Percentiles rank a stretch among this genome's conserved stretches.
These are phyloP conservation scores for Amanita rubescens DNA, from an alignment of 768 basidiomycete species.

Conservation along the genomic window DNA sequence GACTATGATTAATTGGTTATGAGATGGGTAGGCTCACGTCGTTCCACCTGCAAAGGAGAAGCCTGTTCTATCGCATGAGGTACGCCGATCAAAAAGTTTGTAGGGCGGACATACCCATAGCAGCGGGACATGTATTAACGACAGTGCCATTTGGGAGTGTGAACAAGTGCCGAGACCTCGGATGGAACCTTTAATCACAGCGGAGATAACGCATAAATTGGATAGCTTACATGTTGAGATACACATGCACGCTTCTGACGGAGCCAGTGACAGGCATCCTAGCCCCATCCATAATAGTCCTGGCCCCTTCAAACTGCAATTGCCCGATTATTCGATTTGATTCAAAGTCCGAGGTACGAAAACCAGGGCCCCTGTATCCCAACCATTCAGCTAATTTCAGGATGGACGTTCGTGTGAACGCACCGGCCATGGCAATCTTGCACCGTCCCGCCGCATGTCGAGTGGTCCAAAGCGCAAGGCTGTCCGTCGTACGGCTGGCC, in stretches of 20 bases:
- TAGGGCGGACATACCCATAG: conserved; percentile 45
- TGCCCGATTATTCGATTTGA: conserved; percentile 69
- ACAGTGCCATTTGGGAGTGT: conserved; percentile 56
- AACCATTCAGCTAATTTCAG: background rate
- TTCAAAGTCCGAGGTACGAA: conserved; percentile 66
- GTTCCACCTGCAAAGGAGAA: conserved; percentile 76
- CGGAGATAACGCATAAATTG: background rate
- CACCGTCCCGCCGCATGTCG: conserved; percentile 66
- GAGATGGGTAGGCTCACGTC: conserved; percentile 38
- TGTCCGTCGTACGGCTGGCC: conserved; percentile 61
- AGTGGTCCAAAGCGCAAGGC: conserved; percentile 61
- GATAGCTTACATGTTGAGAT: conserved; percentile 55
- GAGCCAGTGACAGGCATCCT: conserved; percentile 46
- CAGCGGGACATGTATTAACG: conserved; percentile 71
- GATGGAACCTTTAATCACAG: conserved; percentile 1
- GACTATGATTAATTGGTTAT: background rate
- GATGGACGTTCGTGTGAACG: conserved; percentile 1
- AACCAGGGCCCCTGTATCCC: conserved; percentile 58
- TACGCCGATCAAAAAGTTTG: background rate
- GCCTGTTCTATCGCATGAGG: conserved; percentile 30
- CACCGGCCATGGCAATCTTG: conserved; percentile 68
- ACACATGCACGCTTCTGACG: conserved; percentile 64
- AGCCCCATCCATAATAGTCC: conserved; percentile 47
- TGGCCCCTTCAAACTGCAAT: conserved; percentile 62
- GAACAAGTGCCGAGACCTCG: conserved; percentile 60